phyloP scores from a whole-genome alignment of 164 flowering plant species.

The Warburgia ugandensis region DNA sequence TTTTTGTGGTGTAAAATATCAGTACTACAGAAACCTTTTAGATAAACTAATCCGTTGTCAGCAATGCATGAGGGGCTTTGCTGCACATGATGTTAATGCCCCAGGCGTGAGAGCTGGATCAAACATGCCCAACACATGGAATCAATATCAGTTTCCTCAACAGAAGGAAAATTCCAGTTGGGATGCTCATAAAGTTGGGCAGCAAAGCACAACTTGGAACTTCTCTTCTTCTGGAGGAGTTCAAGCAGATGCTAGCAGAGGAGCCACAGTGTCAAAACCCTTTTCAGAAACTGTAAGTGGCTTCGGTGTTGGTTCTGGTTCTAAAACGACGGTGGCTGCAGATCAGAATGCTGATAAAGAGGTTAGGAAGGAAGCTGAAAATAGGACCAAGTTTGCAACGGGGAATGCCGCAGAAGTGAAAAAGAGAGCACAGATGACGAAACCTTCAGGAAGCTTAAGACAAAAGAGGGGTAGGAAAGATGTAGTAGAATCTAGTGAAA shows the following conservation, averaged over 20 bases:
- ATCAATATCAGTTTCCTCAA: neutral
- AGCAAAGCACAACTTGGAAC: conserved; percentile 11
- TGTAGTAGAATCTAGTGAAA: conserved; percentile 38
- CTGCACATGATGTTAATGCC: conserved; percentile 22
- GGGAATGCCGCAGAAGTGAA: neutral
- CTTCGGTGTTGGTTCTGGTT: conserved; percentile 5
- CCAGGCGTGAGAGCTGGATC: conserved; percentile 14
- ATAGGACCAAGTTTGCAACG: neutral
- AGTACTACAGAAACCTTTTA: conserved; percentile 20
- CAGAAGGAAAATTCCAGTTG: conserved; percentile 12
- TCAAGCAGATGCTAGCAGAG: conserved; percentile 13
- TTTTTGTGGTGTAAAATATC: conserved; percentile 24
- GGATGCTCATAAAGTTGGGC: conserved; percentile 9
- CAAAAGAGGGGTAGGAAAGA: conserved; percentile 33
- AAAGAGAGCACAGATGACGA: neutral
- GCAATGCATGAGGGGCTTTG: conserved; percentile 20
- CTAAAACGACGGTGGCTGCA: conserved; percentile 1
- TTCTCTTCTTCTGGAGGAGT: conserved; percentile 7
- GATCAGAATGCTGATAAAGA: conserved; percentile 6
- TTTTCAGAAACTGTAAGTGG: conserved; percentile 3
- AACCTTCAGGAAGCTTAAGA: conserved; percentile 16
- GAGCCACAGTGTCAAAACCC: conserved; percentile 6
- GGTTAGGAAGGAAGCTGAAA: neutral
- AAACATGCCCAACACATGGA: neutral
- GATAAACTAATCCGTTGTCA: conserved; percentile 25